Evolutionary conservation across 768 basidiomycete species (phyloP).

Genomic region (button mushroom (Agaricus bisporus)): DNA sequence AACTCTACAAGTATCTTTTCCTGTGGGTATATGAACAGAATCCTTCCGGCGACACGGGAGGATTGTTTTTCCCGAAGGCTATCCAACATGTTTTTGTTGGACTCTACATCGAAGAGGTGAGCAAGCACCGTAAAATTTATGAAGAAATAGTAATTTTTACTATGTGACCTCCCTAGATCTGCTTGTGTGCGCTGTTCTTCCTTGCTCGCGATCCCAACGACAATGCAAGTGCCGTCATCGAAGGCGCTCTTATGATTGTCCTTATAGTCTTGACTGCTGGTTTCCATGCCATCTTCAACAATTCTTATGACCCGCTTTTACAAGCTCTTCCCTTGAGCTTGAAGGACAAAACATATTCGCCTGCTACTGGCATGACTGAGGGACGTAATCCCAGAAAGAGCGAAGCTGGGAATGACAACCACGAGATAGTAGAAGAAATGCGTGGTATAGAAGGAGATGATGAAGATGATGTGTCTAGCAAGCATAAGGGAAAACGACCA

Average conservation of each 20-base stretch:
- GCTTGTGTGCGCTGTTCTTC: constrained; percentile 88
- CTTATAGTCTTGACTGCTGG: constrained; percentile 75
- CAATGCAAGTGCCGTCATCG: constrained; percentile 53
- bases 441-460: constrained; percentile 3
- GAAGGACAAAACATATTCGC: constrained; percentile 58
- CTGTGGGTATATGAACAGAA: constrained; percentile 74
- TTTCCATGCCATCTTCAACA: constrained; percentile 67
- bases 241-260: constrained; percentile 82
- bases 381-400: not conserved
- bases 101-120: constrained; percentile 74
- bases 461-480: not conserved
- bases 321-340: constrained; percentile 71
- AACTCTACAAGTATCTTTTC: constrained; percentile 84
- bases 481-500: constrained; percentile 10
- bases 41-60: constrained; percentile 72
- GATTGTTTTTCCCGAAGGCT: constrained; percentile 92
- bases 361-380: constrained; percentile 5
- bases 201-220: constrained; percentile 53
- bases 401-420: not conserved
- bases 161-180: constrained; percentile 32
- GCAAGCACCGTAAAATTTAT: constrained; percentile 6
- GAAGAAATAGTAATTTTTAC: not conserved
- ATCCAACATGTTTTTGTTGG: constrained; percentile 92
- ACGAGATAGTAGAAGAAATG: not conserved
- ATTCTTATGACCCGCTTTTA: constrained; percentile 77